phyloP scores from a whole-genome alignment of 805 yeast species.

The Nakazawaea pomicola region DNA sequence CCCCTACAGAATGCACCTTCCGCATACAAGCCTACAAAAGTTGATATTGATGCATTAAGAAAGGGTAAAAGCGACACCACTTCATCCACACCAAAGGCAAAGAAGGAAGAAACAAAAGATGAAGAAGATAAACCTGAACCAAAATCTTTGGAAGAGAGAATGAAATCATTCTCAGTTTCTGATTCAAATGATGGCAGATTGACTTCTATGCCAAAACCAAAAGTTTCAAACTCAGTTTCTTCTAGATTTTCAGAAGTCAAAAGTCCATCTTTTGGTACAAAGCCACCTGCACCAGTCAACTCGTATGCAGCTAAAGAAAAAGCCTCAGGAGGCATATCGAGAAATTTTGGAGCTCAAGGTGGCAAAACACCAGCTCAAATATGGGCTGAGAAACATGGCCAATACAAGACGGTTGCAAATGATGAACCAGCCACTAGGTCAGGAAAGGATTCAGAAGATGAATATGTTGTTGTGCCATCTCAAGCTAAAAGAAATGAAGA shows the following conservation, averaged over 20 bases:
- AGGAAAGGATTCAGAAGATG: slow-evolving; percentile 1
- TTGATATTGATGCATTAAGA: slow-evolving; percentile 51
- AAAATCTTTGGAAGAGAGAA: slow-evolving; percentile 41
- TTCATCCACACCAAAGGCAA: slow-evolving; percentile 32
- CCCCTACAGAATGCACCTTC: slow-evolving; percentile 52
- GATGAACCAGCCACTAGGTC: slow-evolving; percentile 26
- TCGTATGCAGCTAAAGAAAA: slow-evolving; percentile 33
- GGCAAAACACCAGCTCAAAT: slow-evolving; percentile 93
- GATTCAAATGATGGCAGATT: slow-evolving; percentile 39
- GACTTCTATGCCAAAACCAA: slow-evolving; percentile 61
- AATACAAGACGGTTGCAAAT: slow-evolving; percentile 40
- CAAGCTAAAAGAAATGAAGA: slow-evolving; percentile 21
- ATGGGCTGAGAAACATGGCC: slow-evolving; percentile 90
- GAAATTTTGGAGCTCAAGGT: slow-evolving; percentile 57
- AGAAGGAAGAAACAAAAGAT: slow-evolving; percentile 37
- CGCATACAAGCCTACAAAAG: slow-evolving; percentile 64
- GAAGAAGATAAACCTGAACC: slow-evolving; percentile 42
- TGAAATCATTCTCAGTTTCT: slow-evolving; percentile 24
- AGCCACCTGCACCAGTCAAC: slow-evolving; percentile 23
- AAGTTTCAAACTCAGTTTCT: slow-evolving; percentile 44
- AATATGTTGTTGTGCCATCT: slow-evolving; percentile 8
- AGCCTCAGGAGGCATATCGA: slow-evolving; percentile 53
- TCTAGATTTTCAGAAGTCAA: slow-evolving; percentile 39
- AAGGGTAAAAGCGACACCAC: slow-evolving; percentile 40
- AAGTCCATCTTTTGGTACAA: slow-evolving; percentile 29